Conservation (phyloP, 352 stramenopile genomes). For the Phytopythium kandeliae region DNA sequence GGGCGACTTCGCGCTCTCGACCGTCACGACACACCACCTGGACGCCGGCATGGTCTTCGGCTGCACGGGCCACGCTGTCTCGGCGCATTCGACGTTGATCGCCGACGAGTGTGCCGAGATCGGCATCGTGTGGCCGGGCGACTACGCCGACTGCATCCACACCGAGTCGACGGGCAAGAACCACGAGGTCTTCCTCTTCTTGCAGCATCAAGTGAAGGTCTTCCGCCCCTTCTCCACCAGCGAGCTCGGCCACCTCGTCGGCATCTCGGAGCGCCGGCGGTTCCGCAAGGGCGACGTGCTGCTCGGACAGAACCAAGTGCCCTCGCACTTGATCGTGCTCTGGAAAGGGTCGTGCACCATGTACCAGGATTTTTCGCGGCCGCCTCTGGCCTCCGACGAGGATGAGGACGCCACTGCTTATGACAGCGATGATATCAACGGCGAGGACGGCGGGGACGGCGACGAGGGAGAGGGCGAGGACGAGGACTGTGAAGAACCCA, state of each 20-base stretch:
- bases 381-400: slow-evolving; percentile 24
- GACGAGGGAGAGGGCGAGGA: too few species aligned
- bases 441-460: slow-evolving; percentile 13
- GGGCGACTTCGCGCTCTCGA: slow-evolving; percentile 42
- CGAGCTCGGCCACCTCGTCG: slow-evolving; percentile 65
- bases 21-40: slow-evolving; percentile 65
- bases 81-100: slow-evolving; percentile 38
- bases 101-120: slow-evolving; percentile 64
- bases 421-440: slow-evolving; percentile 6
- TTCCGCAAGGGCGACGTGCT: slow-evolving; percentile 64
- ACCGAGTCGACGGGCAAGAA: slow-evolving; percentile 55
- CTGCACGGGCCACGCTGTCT: slow-evolving; percentile 47
- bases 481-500: not conserved
- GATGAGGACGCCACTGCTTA: slow-evolving; percentile 1
- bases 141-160: slow-evolving; percentile 48
- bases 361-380: slow-evolving; percentile 54
- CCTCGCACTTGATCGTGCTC: slow-evolving; percentile 42
- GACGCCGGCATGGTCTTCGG: slow-evolving; percentile 50
- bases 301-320: slow-evolving; percentile 57
- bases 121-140: slow-evolving; percentile 54
- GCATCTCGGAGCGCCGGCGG: slow-evolving; percentile 59
- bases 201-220: slow-evolving; percentile 51
- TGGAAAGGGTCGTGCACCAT: slow-evolving; percentile 63
- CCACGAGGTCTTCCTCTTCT: slow-evolving; percentile 57
- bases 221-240: slow-evolving; percentile 56